Conservation (phyloP, 257 asterid genomes). For the Paraleonurus japonicus region DNA sequence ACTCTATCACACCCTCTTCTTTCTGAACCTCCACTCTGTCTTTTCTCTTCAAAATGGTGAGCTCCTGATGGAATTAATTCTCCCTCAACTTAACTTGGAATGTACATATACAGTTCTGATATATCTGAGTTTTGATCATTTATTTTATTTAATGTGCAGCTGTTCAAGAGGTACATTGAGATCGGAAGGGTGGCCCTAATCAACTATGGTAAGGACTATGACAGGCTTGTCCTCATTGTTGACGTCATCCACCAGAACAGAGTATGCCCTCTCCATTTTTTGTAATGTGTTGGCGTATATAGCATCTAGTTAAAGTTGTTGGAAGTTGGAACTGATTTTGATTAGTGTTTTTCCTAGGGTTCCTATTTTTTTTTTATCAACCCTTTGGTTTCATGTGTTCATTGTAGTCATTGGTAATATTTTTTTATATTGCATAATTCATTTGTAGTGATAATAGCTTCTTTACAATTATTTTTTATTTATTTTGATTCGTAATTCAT, state of each 20-base stretch:
- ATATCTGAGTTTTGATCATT: neutral
- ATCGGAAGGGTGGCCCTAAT: conserved; percentile 78
- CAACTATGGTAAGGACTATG: conserved; percentile 72
- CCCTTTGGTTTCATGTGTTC: neutral
- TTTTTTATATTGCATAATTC: no score
- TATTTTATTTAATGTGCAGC: conserved; percentile 33
- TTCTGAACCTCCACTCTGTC: conserved; percentile 7
- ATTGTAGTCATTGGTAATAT: no score
- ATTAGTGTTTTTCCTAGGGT: neutral
- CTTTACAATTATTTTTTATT: no score
- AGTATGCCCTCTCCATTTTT: conserved; percentile 20
- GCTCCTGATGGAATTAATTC: neutral
- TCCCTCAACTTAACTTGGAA: neutral
- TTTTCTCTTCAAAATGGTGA: conserved; percentile 39
- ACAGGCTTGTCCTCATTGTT: conserved; percentile 65
- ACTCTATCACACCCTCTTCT: neutral
- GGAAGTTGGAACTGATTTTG: neutral
- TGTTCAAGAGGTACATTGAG: conserved; percentile 84
- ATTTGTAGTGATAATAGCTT: no score
- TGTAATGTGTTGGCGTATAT: neutral
- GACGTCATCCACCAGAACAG: conserved; percentile 65
- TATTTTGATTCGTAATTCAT: no score
- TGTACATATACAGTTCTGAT: neutral
- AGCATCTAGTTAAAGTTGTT: neutral
- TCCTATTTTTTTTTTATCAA: neutral